Base-by-base conservation (phyloP, 2,329 filamentous ascomycete genomes). In the Trichoderma lentiforme region DNA sequence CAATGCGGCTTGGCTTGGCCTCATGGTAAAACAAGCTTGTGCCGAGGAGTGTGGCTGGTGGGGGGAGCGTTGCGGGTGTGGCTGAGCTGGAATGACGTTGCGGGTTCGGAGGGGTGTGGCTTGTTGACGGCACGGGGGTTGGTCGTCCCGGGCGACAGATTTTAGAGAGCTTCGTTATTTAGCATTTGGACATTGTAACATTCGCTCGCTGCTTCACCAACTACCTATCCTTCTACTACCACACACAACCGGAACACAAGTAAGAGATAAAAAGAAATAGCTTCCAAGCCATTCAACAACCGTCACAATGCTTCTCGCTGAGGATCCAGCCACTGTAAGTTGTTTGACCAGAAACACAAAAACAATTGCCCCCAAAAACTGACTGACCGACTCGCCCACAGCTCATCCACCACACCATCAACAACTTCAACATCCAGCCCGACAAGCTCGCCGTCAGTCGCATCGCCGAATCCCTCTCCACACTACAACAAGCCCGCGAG, bases 401-500 rank as follows among this genome's bases (percentile, higher is more conserved):
- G 93, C 92, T 98, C 79, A 97, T 99, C 84, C 88, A 91, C 80
- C 92, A 97, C 84, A 97, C 95, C 56, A 92, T 97, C 78, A 88
- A 91, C 77, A 97, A 98, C 86, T 99, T 99, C 90, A 96, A 97
- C 85, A 97, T 95, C 78, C 86, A 89, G 24, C 93, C 93, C 12
- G 96, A 99, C 86, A 96, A 94, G 79, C 86, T 90, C 75, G 93
- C 93, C 73, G 89, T 98, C 24, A 86, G 91, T 24, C 94, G 96
- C 79, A 92, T 98, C 80, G 90, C 90, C 81, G 93, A 95, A 80
- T 95, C 93, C 1, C 88, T 98, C 67, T 88, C 90, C 9, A 93
- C 93, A 0, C 90, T 99, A n/a, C 89, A 93, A 76, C 90, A 94
- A 79, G 93, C 94, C 73, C 94, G 96, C 79, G 89, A 93, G 73